Percentiles rank a stretch among this genome's conserved stretches.
These are phyloP conservation scores for Globisporangium yorkense DNA, from an alignment of 352 stramenopile species.

Conservation along the genomic window DNA sequence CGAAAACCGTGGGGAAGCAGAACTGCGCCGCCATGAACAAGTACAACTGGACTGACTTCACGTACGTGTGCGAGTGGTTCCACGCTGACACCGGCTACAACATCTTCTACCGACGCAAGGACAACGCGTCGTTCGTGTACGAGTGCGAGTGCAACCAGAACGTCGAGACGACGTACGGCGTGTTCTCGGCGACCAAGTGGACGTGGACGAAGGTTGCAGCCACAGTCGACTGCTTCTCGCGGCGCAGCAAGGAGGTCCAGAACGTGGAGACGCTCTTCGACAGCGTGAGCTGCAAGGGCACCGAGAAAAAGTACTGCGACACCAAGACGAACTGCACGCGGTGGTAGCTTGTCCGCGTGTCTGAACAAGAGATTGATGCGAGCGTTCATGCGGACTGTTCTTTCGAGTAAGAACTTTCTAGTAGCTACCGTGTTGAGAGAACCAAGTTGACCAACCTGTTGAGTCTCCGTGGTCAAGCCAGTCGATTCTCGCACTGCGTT, in stretches of 20 bases:
- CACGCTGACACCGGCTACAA: neutral
- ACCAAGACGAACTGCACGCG: neutral
- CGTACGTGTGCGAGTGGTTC: neutral
- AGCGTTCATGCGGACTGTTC: no score
- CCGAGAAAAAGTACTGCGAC: neutral
- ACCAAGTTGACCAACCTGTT: no score
- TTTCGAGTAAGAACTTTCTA: no score
- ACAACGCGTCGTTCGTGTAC: neutral
- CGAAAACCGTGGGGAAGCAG: neutral
- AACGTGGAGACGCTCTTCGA: neutral
- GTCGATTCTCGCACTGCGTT: neutral
- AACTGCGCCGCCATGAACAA: neutral
- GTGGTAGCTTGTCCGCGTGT: neutral
- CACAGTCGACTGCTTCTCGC: neutral
- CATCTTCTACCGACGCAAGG: neutral
- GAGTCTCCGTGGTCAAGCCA: neutral
- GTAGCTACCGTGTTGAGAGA: no score
- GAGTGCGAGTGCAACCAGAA: neutral
- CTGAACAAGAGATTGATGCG: no score
- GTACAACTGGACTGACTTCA: neutral
- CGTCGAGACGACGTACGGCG: neutral
- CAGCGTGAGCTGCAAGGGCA: neutral
- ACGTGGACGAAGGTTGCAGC: neutral
- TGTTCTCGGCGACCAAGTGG: neutral
- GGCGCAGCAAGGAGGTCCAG: neutral